A percentile compares a stretch with the other conserved stretches of the same genome.
Conservation (phyloP, 176 grass and related monocot species). For the Eleusine indica region DNA sequence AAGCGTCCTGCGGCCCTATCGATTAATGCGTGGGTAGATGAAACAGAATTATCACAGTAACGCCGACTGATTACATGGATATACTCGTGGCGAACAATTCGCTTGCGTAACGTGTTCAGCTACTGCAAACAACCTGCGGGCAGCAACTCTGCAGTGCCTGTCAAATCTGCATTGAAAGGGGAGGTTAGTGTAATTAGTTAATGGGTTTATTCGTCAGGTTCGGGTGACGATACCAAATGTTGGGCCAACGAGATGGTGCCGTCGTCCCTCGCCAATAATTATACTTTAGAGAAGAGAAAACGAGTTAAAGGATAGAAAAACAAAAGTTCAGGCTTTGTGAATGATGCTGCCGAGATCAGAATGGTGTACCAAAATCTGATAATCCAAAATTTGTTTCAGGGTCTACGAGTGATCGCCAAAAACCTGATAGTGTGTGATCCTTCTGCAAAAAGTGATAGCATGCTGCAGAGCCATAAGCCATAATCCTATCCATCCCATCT, state of each 20-base stretch:
- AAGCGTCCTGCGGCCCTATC: neutral
- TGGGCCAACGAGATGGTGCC: neutral
- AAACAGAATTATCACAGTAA: neutral
- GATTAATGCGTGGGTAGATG: neutral
- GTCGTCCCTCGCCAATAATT: neutral
- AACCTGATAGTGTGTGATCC: neutral
- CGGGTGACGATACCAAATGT: neutral
- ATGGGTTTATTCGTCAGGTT: neutral
- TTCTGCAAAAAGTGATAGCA: neutral
- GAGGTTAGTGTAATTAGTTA: neutral
- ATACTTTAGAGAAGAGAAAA: neutral
- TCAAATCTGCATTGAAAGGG: neutral
- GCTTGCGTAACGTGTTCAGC: neutral
- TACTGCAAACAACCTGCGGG: neutral
- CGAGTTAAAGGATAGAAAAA: no score
- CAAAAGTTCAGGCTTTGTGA: neutral
- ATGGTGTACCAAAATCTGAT: neutral
- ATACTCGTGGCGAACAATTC: neutral
- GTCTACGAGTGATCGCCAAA: neutral
- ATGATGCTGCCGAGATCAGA: neutral
- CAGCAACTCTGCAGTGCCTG: neutral
- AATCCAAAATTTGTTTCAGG: neutral
- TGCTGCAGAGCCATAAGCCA: neutral
- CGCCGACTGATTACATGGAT: neutral
- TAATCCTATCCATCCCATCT: neutral